Evolutionary conservation across 208 protist genomes (phyloP).

Genomic region (Leptomonas pyrrhocoris): DNA sequence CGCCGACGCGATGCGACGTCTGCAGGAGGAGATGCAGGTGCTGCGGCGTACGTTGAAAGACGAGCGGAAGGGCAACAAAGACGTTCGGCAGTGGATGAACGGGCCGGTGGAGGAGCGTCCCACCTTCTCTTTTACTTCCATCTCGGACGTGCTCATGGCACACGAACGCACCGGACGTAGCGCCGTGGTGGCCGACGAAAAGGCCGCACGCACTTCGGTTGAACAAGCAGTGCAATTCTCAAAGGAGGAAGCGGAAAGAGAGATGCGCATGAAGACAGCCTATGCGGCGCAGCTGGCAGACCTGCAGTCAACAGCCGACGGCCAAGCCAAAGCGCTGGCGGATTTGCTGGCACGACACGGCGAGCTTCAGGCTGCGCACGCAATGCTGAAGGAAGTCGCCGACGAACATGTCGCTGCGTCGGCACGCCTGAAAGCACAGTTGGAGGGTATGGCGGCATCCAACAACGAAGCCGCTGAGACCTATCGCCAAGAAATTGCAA

Average conservation of each 20-base stretch:
- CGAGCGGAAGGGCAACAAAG: conserved; percentile 17
- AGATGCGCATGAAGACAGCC: neutral
- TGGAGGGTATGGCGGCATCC: neutral
- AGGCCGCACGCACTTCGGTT: neutral
- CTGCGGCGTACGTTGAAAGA: conserved; percentile 24
- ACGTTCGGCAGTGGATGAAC: conserved; percentile 17
- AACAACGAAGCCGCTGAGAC: neutral
- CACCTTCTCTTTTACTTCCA: neutral
- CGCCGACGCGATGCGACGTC: conserved; percentile 21
- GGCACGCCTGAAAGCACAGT: neutral
- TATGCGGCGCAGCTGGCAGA: conserved; percentile 7
- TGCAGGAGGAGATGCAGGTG: conserved; percentile 34
- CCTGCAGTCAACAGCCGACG: neutral
- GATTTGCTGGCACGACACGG: conserved; percentile 3
- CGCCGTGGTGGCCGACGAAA: conserved; percentile 8
- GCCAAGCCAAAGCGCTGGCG: neutral
- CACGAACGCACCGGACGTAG: conserved; percentile 1
- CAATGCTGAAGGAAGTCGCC: neutral
- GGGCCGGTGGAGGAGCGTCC: conserved; percentile 17
- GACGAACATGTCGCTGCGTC: neutral
- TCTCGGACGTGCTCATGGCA: neutral
- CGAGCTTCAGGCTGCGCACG: neutral
- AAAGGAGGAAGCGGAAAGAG: neutral
- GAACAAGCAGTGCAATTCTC: neutral
- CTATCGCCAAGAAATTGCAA: neutral